A percentile compares a stretch with the other conserved stretches of the same genome.
These are phyloP conservation scores for Chaetothyriales sp. DNA, from an alignment of 2,329 filamentous ascomycete species.

Conservation along the genomic window DNA sequence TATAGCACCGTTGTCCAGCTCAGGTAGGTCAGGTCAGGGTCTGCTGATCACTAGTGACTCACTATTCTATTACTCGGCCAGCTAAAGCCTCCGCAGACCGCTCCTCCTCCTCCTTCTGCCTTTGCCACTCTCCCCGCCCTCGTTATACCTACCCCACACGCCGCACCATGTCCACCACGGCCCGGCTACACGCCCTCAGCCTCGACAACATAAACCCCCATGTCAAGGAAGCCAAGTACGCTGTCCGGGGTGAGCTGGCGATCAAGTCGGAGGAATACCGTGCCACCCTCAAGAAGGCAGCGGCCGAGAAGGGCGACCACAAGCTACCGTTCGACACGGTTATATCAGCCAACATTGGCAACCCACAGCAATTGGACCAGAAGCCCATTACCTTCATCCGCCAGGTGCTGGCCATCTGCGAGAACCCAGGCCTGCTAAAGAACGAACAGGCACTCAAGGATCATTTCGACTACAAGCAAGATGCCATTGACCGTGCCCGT, in stretches of 20 bases:
- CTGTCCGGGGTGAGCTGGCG: conserved; percentile 88
- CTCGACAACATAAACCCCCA: conserved; percentile 85
- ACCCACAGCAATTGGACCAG: conserved; percentile 96
- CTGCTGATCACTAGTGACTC: background rate
- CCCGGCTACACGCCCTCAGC: conserved; percentile 42
- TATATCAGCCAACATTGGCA: conserved; percentile 96
- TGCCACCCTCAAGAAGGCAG: conserved; percentile 44
- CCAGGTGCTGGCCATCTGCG: conserved; percentile 81
- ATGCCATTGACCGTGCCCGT: conserved; percentile 73
- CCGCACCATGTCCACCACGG: conserved; percentile 33
- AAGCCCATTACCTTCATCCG: conserved; percentile 98
- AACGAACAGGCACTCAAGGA: conserved; percentile 65
- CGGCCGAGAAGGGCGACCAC: conserved; percentile 19
- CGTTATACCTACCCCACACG: conserved; percentile 1
- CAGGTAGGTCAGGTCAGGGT: background rate
- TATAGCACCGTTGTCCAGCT: background rate
- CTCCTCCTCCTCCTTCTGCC: background rate
- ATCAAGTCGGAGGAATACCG: conserved; percentile 87
- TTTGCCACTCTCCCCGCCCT: background rate
- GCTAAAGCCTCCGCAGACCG: background rate
- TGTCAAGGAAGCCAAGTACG: conserved; percentile 79
- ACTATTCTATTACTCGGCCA: background rate
- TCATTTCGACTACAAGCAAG: conserved; percentile 69
- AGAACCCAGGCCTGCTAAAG: conserved; percentile 74
- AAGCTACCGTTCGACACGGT: conserved; percentile 70